phyloP scores from a whole-genome alignment of 768 basidiomycete genomes.

The Leccinum boreale region DNA sequence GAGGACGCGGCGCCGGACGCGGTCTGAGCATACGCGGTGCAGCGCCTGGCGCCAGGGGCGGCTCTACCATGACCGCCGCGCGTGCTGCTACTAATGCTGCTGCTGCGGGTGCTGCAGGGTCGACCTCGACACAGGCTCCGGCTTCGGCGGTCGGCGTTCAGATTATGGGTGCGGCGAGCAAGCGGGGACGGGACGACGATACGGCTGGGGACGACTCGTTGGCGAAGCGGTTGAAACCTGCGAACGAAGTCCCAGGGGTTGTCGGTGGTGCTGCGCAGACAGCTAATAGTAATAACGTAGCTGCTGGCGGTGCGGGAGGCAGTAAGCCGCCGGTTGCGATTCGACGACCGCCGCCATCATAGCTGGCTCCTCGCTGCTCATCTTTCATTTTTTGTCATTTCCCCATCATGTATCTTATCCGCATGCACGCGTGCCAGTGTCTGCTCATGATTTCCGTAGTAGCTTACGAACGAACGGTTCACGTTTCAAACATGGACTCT shows the following conservation, averaged over 20 bases:
- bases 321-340: constrained; percentile 34
- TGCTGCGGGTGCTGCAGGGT: background rate
- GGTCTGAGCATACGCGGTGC: constrained; percentile 32
- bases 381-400: background rate
- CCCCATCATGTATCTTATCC: background rate
- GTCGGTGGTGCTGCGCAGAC: background rate
- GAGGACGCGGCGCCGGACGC: constrained; percentile 30
- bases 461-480: background rate
- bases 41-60: constrained; percentile 21
- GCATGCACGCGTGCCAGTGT: background rate
- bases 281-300: background rate
- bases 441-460: background rate
- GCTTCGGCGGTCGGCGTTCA: constrained; percentile 40
- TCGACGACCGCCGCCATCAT: constrained; percentile 30
- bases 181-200: constrained; percentile 61
- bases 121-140: background rate
- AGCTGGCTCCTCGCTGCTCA: background rate
- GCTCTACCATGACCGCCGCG: constrained; percentile 16
- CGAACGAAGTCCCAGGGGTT: constrained; percentile 17
- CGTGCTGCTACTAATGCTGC: constrained; percentile 12
- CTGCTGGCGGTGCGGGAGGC: constrained; percentile 8
- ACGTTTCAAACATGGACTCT: background rate
- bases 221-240: constrained; percentile 65
- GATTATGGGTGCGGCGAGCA: constrained; percentile 63
- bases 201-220: constrained; percentile 51